Base-by-base conservation (phyloP, 148 eudicot genomes). In the Camellia sinensis region DNA sequence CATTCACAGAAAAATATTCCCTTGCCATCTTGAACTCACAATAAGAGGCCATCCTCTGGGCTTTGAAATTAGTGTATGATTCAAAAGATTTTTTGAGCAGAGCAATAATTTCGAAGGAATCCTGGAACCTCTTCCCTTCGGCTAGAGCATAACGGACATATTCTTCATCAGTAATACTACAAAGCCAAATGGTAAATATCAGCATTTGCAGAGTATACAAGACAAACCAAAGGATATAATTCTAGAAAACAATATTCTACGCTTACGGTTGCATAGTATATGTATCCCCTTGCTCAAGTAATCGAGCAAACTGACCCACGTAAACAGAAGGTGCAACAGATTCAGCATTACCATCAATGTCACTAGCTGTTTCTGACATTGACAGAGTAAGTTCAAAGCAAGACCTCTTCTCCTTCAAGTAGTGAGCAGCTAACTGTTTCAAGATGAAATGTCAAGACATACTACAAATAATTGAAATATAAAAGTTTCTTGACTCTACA, bases 111-210 rank as follows among this genome's bases (percentile, higher is more conserved):
- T 97, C 98, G 85, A 84, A 90, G 59, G 98, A 89, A 83, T 97
- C 99, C 86, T 91, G 94, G 78, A 91, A 92, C 83, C 95, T 89
- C 88, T 91, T 92, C 69, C 93, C 99, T 90, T 97, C 98, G 18
- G 90, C 86, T 71, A 92, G 89, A 74, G 84, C 84, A 81, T 90
- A 92, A 68, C 85, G 94, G 72, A 83, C 78, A 82, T 91, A 97
- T 76, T 96, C 99, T 68, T 90, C 95, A 91, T 97, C 99, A 62
- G 89, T 91, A 64, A 97, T 80, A 69, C 99, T 97, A 94, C 82
- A 88, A 57, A 75, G 77, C 78, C 67, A 85, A 74, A 71, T 44
- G 45, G 53, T 54, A 78, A 45, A 3, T 17, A 67, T 60, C 62
- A 77, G 48, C 29, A 67, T 40, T 50, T 44, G 66, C 68, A 66